Evolutionary conservation across 1,284 basidiomycete species (phyloP).

Genomic region (Cystobasidium slooffiae): DNA sequence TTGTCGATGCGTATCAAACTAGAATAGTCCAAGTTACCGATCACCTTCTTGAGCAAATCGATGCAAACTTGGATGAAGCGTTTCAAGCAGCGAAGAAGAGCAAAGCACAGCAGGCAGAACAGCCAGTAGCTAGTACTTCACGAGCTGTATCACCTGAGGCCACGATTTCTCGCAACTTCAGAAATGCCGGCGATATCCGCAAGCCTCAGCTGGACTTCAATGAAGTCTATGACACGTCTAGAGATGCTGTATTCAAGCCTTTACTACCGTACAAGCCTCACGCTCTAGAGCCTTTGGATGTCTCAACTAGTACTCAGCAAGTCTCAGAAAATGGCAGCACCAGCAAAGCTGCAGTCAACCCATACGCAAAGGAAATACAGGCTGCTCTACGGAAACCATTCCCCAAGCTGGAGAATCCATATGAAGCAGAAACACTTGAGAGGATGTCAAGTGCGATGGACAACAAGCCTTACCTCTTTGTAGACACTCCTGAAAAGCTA

Average conservation of each 20-base stretch:
- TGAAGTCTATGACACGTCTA: conserved; percentile 65
- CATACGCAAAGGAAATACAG: conserved; percentile 44
- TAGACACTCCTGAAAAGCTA: conserved; percentile 68
- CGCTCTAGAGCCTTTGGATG: conserved; percentile 73
- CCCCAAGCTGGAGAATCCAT: conserved; percentile 49
- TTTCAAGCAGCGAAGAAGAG: background rate
- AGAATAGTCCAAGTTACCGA: conserved; percentile 82
- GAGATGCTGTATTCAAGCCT: conserved; percentile 60
- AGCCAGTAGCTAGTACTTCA: background rate
- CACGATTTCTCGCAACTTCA: conserved; percentile 59
- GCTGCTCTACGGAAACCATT: conserved; percentile 45
- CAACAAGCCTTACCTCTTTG: conserved; percentile 72
- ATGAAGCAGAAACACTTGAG: conserved; percentile 56
- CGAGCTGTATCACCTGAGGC: background rate
- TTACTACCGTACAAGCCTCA: conserved; percentile 66
- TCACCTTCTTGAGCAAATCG: conserved; percentile 76
- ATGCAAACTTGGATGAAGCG: conserved; percentile 48
- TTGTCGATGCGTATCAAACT: conserved; percentile 78
- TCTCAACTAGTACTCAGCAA: conserved; percentile 46
- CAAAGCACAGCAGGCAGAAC: conserved; percentile 8
- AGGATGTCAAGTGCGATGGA: conserved; percentile 59
- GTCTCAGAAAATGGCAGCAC: conserved; percentile 51
- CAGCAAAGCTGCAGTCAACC: conserved; percentile 20
- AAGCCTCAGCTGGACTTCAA: conserved; percentile 81
- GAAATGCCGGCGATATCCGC: conserved; percentile 69